Evolutionary conservation across 192 early-diverging fungal species (phyloP).

Genomic region (Kappamyces sp.): DNA sequence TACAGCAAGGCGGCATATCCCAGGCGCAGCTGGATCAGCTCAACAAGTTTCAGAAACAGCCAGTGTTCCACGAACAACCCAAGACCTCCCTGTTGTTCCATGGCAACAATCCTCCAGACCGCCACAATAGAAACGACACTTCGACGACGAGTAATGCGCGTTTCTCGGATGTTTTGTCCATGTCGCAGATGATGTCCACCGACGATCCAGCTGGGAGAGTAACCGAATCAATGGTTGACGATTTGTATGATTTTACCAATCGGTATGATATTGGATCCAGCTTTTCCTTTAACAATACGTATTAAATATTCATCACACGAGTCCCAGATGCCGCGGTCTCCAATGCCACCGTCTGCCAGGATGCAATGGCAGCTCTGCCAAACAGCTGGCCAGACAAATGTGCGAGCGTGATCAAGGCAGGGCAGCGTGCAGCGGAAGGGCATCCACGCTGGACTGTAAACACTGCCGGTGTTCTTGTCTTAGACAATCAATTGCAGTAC

Average conservation of each 20-base stretch:
- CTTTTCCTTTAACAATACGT: no score
- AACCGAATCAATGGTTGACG: constrained; percentile 18
- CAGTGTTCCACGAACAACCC: neutral
- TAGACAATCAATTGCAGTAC: no score
- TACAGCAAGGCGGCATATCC: neutral
- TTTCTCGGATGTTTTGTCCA: constrained; percentile 18
- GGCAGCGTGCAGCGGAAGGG: no score
- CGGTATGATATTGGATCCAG: no score
- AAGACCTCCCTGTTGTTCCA: constrained; percentile 4
- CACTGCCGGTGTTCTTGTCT: no score
- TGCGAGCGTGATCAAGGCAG: no score
- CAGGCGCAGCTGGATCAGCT: neutral
- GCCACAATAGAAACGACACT: neutral
- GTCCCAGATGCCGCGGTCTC: no score
- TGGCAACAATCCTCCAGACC: neutral
- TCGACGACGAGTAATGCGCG: constrained; percentile 5
- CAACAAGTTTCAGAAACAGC: constrained; percentile 8
- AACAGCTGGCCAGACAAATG: no score
- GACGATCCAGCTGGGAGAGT: constrained; percentile 22
- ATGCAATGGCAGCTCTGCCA: no score
- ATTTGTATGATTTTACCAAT: constrained; percentile 12
- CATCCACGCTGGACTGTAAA: no score
- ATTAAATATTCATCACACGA: no score
- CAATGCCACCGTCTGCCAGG: no score
- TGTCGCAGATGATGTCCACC: constrained; percentile 21